phyloP scores from a whole-genome alignment of 2,329 filamentous ascomycete genomes.

The Neopestalotiopsis clavispora region DNA sequence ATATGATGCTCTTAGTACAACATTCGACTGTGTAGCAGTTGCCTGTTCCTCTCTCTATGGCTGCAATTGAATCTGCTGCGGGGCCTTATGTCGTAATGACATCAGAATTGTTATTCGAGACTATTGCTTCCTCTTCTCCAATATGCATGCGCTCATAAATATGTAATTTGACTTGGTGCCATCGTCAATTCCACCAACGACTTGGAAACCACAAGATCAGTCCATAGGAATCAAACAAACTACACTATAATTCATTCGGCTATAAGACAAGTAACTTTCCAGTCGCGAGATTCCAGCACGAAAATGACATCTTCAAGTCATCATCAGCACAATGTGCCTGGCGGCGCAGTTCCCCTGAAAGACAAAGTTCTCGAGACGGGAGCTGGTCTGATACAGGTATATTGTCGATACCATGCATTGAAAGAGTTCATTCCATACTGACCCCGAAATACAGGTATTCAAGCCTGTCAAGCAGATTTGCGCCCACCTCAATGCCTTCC shows the following conservation, averaged over 20 bases:
- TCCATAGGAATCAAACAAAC: background rate
- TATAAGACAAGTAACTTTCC: too few species aligned
- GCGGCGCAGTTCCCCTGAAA: slow-evolving; percentile 55
- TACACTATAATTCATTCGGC: background rate
- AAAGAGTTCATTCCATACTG: background rate
- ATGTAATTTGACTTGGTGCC: background rate
- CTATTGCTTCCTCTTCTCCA: background rate
- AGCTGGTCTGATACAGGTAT: slow-evolving; percentile 61
- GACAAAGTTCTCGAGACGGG: slow-evolving; percentile 67
- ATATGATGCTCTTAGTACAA: background rate
- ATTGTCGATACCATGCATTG: background rate
- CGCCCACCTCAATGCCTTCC: slow-evolving; percentile 86
- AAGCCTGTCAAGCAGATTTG: slow-evolving; percentile 75
- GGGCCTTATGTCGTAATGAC: slow-evolving; percentile 16
- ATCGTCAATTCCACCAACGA: background rate
- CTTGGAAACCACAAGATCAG: background rate
- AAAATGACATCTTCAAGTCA: slow-evolving; percentile 17
- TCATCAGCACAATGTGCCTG: slow-evolving; percentile 41
- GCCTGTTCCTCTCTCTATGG: background rate
- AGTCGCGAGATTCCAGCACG: slow-evolving; percentile 11
- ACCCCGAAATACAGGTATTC: slow-evolving; percentile 57
- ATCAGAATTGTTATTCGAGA: slow-evolving; percentile 3
- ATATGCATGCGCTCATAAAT: background rate
- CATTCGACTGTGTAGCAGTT: background rate
- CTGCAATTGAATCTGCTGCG: background rate